Conservation (phyloP, 208 protist species). For the Trypanosoma scelopori region DNA sequence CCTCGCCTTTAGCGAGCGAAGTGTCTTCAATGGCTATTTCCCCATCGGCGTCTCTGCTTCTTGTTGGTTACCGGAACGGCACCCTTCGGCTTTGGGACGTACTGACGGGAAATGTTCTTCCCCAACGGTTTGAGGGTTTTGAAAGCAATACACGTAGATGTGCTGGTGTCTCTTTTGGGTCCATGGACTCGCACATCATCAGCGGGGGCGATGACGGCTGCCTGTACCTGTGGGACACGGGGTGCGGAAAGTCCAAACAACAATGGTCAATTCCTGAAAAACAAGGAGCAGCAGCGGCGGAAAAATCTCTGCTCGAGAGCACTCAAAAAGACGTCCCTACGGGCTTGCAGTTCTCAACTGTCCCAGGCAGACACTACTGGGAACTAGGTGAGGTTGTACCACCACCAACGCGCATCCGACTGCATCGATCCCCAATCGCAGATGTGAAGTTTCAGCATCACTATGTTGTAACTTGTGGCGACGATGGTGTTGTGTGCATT, state of each 20-base stretch:
- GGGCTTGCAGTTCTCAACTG: not conserved
- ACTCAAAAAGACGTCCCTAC: too few relatives aligned
- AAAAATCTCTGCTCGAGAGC: too few relatives aligned
- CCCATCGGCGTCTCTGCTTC: slow-evolving; percentile 67
- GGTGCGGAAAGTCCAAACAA: not conserved
- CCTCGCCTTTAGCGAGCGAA: slow-evolving; percentile 65
- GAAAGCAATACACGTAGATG: slow-evolving; percentile 62
- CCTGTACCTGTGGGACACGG: slow-evolving; percentile 72
- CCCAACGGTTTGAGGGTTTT: slow-evolving; percentile 52
- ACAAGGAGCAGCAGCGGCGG: not conserved
- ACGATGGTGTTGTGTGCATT: slow-evolving; percentile 64
- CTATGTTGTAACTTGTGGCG: slow-evolving; percentile 63
- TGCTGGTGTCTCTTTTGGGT: slow-evolving; percentile 55
- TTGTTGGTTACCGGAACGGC: slow-evolving; percentile 70
- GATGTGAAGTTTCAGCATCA: slow-evolving; percentile 72
- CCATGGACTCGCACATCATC: slow-evolving; percentile 57
- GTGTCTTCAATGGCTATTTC: slow-evolving; percentile 71
- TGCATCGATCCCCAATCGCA: slow-evolving; percentile 53
- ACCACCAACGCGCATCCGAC: slow-evolving; percentile 34
- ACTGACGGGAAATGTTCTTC: slow-evolving; percentile 53
- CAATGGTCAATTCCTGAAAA: not conserved
- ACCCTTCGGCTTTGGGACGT: slow-evolving; percentile 77
- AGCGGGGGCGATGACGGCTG: slow-evolving; percentile 69
- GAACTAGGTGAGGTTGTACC: slow-evolving; percentile 17
- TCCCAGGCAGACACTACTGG: slow-evolving; percentile 22